Conservation (phyloP, 1,284 basidiomycete genomes). For the Fomitiporia mediterranea region DNA sequence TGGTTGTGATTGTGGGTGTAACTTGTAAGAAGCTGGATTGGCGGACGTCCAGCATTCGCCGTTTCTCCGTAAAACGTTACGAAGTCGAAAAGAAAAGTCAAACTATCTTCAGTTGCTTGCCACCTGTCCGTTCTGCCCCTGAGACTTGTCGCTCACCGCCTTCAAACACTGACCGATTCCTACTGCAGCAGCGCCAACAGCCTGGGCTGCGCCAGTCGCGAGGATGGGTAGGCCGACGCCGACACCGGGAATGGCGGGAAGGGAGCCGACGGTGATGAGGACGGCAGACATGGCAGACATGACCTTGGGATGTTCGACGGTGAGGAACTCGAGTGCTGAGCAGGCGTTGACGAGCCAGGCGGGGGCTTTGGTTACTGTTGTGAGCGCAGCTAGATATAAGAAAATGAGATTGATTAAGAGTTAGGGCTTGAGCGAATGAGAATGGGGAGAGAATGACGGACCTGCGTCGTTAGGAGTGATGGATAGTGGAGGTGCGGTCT, state of each 20-base stretch:
- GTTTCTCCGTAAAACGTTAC: not conserved
- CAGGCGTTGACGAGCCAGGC: slow-evolving; percentile 71
- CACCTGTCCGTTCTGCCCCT: slow-evolving; percentile 17
- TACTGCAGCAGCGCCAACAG: slow-evolving; percentile 69
- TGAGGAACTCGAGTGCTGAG: slow-evolving; percentile 66
- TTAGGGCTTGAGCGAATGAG: slow-evolving; percentile 5
- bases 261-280: slow-evolving; percentile 67
- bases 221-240: slow-evolving; percentile 66
- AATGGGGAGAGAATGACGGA: slow-evolving; percentile 10
- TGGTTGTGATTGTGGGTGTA: not conserved
- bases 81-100: not conserved
- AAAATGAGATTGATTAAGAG: slow-evolving; percentile 5
- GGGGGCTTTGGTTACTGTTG: slow-evolving; percentile 56
- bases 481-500: not conserved
- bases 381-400: slow-evolving; percentile 33
- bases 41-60: not conserved
- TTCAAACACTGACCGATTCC: slow-evolving; percentile 57
- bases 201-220: slow-evolving; percentile 65
- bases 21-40: not conserved
- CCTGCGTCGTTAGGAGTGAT: slow-evolving; percentile 11
- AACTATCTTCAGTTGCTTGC: not conserved
- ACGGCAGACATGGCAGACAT: slow-evolving; percentile 72
- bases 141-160: slow-evolving; percentile 35
- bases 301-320: slow-evolving; percentile 65
- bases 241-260: slow-evolving; percentile 65